Evolutionary conservation across 371 early-diverging fungal species (phyloP).

Genomic region (Capniomyces stellatus): DNA sequence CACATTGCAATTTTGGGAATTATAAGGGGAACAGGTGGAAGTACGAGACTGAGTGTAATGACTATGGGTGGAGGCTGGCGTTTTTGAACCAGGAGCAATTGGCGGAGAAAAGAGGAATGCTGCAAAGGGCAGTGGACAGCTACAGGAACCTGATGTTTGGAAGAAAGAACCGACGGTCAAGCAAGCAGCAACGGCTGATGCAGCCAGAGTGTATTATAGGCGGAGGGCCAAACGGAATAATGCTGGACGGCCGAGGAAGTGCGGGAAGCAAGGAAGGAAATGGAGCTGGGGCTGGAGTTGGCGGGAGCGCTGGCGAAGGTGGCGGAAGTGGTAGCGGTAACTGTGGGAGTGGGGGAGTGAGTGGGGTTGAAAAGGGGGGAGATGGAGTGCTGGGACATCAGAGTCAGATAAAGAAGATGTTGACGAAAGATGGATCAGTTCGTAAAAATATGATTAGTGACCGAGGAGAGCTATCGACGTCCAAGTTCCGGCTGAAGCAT

Average conservation of each 20-base stretch:
- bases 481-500: background rate
- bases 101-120: conserved; percentile 71
- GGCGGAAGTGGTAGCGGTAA: background rate
- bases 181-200: conserved; percentile 52
- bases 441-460: background rate
- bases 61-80: conserved; percentile 75
- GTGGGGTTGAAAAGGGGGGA: background rate
- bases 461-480: background rate
- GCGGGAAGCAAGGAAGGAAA: background rate
- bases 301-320: background rate
- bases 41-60: conserved; percentile 82
- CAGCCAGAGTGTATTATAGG: conserved; percentile 4
- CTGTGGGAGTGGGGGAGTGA: background rate
- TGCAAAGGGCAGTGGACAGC: conserved; percentile 90
- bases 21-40: conserved; percentile 84
- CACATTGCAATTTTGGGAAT: conserved; percentile 38
- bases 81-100: conserved; percentile 67
- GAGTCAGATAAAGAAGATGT: background rate
- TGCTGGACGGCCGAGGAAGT: too few relatives aligned
- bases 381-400: background rate
- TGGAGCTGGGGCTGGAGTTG: background rate
- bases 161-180: conserved; percentile 58
- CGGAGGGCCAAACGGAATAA: background rate
- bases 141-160: conserved; percentile 75
- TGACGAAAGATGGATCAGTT: background rate